These are phyloP conservation scores for Spergularia bocconei DNA, from an alignment of 148 eudicot genomes.

Conservation along the genomic window DNA sequence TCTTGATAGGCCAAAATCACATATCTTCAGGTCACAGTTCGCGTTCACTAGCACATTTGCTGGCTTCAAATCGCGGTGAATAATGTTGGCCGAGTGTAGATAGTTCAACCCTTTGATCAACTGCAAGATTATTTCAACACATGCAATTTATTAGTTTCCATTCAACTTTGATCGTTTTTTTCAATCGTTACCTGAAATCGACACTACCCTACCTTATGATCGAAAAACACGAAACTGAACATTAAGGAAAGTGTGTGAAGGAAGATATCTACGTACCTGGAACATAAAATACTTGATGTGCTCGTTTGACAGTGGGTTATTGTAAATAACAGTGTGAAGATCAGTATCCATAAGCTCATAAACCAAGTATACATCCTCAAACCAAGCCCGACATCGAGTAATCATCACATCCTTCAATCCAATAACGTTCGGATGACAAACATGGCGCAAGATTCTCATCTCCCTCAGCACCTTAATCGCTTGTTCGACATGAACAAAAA, in stretches of 20 bases:
- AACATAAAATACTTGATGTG: constrained; percentile 44
- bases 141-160: not conserved
- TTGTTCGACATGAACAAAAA: constrained; percentile 24
- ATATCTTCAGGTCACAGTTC: constrained; percentile 7
- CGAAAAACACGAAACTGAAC: too few species aligned
- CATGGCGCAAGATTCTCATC: constrained; percentile 35
- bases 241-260: not conserved
- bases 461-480: constrained; percentile 39
- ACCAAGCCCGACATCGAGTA: constrained; percentile 16
- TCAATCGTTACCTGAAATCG: not conserved
- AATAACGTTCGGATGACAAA: constrained; percentile 44
- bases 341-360: constrained; percentile 47
- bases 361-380: constrained; percentile 41
- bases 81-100: constrained; percentile 11
- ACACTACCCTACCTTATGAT: not conserved
- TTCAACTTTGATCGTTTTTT: too few species aligned
- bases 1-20: constrained; percentile 8
- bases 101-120: not conserved
- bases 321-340: constrained; percentile 38
- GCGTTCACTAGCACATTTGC: not conserved
- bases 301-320: constrained; percentile 34
- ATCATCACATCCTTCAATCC: constrained; percentile 45
- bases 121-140: not conserved
- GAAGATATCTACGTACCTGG: constrained; percentile 23
- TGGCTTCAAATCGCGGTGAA: constrained; percentile 14